Conservation (phyloP, 441 rosid genomes). For the Melastoma candidum region DNA sequence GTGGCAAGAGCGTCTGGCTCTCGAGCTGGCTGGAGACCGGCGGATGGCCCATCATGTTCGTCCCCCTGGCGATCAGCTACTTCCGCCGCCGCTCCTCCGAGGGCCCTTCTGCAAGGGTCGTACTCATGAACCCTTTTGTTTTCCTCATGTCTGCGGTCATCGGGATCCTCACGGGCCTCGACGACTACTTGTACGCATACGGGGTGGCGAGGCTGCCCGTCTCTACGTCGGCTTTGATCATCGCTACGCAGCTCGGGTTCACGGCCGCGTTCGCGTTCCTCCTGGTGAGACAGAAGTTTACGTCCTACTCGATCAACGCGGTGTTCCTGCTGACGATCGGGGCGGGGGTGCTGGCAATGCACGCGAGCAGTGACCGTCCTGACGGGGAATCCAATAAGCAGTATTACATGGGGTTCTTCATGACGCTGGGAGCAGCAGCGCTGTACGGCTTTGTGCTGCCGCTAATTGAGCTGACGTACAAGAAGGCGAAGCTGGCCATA, state of each 20-base stretch:
- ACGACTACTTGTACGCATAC: conserved; percentile 17
- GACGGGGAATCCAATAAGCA: conserved; percentile 3
- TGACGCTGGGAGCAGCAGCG: conserved; percentile 30
- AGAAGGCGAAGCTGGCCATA: conserved; percentile 42
- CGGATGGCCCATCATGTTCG: conserved; percentile 6
- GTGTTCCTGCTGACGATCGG: conserved; percentile 13
- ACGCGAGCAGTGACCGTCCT: conserved; percentile 14
- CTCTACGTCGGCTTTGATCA: conserved; percentile 18
- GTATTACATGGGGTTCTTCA: conserved; percentile 14
- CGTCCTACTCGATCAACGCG: conserved; percentile 13
- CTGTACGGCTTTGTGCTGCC: conserved; percentile 53
- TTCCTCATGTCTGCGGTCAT: conserved; percentile 1
- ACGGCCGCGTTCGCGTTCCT: conserved; percentile 17
- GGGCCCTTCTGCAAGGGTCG: conserved; percentile 6
- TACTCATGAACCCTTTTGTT: conserved; percentile 2
- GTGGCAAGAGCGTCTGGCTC: conserved; percentile 7
- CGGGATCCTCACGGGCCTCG: conserved; percentile 16
- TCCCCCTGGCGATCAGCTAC: conserved; percentile 1
- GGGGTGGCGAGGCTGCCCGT: conserved; percentile 19
- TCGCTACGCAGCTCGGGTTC: conserved; percentile 18
- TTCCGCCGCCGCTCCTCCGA: not conserved
- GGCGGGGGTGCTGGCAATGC: conserved; percentile 16
- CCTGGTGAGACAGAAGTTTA: conserved; percentile 15
- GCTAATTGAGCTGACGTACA: conserved; percentile 49
- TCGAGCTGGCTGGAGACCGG: conserved; percentile 9